Conservation (phyloP, 768 basidiomycete species). For the Galerina sulciceps region DNA sequence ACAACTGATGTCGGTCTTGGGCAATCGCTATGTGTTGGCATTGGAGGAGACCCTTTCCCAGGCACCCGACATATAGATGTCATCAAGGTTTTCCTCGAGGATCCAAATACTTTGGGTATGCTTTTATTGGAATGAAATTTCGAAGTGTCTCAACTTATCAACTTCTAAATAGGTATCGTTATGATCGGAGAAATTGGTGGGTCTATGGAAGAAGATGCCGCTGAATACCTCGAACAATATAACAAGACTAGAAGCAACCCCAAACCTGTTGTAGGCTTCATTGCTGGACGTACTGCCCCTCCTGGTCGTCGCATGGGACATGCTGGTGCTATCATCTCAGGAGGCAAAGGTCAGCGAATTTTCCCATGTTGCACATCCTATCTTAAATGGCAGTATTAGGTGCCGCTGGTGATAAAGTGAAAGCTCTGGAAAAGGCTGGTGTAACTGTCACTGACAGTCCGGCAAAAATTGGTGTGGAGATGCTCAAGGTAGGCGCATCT, state of each 20-base stretch:
- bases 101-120: constrained; percentile 89
- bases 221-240: constrained; percentile 91
- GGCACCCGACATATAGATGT: constrained; percentile 96
- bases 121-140: neutral
- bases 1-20: constrained; percentile 96
- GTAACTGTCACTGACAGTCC: constrained; percentile 94
- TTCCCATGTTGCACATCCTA: neutral
- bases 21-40: constrained; percentile 95
- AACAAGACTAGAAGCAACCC: constrained; percentile 87
- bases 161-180: constrained; percentile 77
- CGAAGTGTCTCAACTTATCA: neutral
- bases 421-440: constrained; percentile 88
- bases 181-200: constrained; percentile 99
- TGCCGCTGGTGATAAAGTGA: constrained; percentile 93
- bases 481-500: constrained; percentile 72
- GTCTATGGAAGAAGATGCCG: constrained; percentile 99
- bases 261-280: constrained; percentile 98
- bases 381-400: constrained; percentile 40
- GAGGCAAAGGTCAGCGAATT: constrained; percentile 80
- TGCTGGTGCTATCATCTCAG: constrained; percentile 97
- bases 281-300: constrained; percentile 96
- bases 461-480: constrained; percentile 88
- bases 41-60: constrained; percentile 97
- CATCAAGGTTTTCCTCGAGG: constrained; percentile 94
- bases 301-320: constrained; percentile 99